Conservation (phyloP, 768 basidiomycete genomes). For the Neoboletus brunneissimus region DNA sequence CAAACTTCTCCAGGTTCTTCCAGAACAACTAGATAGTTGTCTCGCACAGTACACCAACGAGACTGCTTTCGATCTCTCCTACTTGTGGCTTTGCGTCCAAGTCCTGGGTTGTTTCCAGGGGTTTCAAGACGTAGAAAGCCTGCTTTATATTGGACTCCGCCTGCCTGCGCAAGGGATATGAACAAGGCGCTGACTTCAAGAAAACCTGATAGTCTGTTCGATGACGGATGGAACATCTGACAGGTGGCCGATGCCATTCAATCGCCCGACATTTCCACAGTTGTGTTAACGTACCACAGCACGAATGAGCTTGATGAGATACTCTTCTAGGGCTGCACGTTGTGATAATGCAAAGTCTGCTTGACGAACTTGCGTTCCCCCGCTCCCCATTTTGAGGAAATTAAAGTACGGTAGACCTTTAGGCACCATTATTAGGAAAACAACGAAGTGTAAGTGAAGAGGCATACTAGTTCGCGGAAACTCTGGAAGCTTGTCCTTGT, state of each 20-base stretch:
- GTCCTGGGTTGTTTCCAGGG: constrained; percentile 49
- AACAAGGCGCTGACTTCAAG: constrained; percentile 90
- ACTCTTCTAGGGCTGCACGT: constrained; percentile 80
- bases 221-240: constrained; percentile 94
- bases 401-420: constrained; percentile 89
- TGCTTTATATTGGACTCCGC: constrained; percentile 88
- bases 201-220: constrained; percentile 86
- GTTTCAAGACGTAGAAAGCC: constrained; percentile 70
- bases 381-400: constrained; percentile 66
- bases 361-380: constrained; percentile 51
- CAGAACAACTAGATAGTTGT: constrained; percentile 85
- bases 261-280: neutral
- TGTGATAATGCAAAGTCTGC: constrained; percentile 81
- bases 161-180: constrained; percentile 71
- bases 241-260: neutral
- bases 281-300: constrained; percentile 66
- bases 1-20: constrained; percentile 84
- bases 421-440: neutral
- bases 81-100: constrained; percentile 62
- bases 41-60: constrained; percentile 90
- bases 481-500: constrained; percentile 78
- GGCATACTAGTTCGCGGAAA: constrained; percentile 78
- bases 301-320: constrained; percentile 82
- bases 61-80: constrained; percentile 61
- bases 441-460: neutral